These are phyloP conservation scores for Alternaria panax DNA, from an alignment of 2,329 filamentous ascomycete species.

Conservation along the genomic window DNA sequence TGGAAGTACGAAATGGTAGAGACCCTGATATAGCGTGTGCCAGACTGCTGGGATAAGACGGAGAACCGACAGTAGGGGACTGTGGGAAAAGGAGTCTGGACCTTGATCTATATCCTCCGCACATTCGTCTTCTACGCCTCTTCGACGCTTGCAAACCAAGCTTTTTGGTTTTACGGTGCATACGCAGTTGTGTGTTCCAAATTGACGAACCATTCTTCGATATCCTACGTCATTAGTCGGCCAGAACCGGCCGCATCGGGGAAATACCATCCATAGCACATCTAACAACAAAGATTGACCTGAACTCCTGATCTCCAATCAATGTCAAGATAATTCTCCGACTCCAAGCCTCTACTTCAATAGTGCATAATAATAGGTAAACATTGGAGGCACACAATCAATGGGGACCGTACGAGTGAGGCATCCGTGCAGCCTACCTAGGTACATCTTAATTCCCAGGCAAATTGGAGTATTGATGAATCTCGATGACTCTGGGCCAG, in stretches of 20 bases:
- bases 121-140: slow-evolving; percentile 3
- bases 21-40: slow-evolving; percentile 8
- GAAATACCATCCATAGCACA: not conserved
- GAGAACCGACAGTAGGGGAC: slow-evolving; percentile 7
- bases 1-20: slow-evolving; percentile 7
- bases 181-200: not conserved
- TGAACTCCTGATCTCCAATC: not conserved
- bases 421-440: not conserved
- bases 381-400: not conserved
- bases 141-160: slow-evolving; percentile 1
- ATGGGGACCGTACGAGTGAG: not conserved
- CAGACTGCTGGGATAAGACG: slow-evolving; percentile 3
- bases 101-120: slow-evolving; percentile 9
- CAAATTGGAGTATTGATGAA: not conserved
- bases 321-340: not conserved
- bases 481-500: not conserved
- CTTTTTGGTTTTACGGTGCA: not conserved
- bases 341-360: not conserved
- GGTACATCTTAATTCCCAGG: not conserved
- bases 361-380: not conserved
- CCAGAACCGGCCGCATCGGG: not conserved
- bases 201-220: not conserved
- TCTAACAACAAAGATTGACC: not conserved
- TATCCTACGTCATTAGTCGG: slow-evolving; percentile 9
- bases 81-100: slow-evolving; percentile 4